Percentiles rank a stretch among this genome's conserved stretches.
phyloP scores from a whole-genome alignment of 1,284 basidiomycete genomes.

The Stygiomarasmius scandens region DNA sequence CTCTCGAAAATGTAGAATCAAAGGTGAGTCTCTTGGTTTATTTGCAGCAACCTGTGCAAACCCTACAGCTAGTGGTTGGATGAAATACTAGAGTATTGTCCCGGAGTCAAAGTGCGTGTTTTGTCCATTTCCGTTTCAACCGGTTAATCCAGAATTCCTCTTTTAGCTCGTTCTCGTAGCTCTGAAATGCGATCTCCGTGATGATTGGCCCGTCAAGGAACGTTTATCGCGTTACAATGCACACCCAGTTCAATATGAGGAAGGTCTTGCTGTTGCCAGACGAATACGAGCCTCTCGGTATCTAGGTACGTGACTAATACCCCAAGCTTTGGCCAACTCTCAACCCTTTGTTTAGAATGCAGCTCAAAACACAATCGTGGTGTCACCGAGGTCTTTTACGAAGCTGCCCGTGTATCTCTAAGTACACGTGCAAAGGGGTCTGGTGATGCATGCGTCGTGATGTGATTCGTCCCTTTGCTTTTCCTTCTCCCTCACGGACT shows the following conservation, averaged over 20 bases:
- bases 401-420: constrained; percentile 84
- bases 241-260: constrained; percentile 84
- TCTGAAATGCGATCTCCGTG: constrained; percentile 92
- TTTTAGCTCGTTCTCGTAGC: constrained; percentile 84
- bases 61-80: constrained; percentile 79
- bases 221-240: constrained; percentile 68
- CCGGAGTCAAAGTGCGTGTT: constrained; percentile 82
- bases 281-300: constrained; percentile 92
- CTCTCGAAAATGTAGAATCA: constrained; percentile 90
- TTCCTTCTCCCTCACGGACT: background rate
- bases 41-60: background rate
- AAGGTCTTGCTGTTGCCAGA: constrained; percentile 85
- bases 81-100: constrained; percentile 87
- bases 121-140: constrained; percentile 1
- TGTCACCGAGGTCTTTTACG: constrained; percentile 89
- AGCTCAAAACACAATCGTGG: constrained; percentile 96
- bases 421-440: constrained; percentile 72
- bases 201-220: constrained; percentile 70
- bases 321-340: background rate
- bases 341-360: constrained; percentile 65
- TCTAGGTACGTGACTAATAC: constrained; percentile 62
- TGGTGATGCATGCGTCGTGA: constrained; percentile 54
- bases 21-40: constrained; percentile 59
- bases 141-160: no score
- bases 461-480: constrained; percentile 42